Percentiles rank a stretch among this genome's conserved stretches.
phyloP scores from a whole-genome alignment of 306 rosid species.

The Coriaria nepalensis region DNA sequence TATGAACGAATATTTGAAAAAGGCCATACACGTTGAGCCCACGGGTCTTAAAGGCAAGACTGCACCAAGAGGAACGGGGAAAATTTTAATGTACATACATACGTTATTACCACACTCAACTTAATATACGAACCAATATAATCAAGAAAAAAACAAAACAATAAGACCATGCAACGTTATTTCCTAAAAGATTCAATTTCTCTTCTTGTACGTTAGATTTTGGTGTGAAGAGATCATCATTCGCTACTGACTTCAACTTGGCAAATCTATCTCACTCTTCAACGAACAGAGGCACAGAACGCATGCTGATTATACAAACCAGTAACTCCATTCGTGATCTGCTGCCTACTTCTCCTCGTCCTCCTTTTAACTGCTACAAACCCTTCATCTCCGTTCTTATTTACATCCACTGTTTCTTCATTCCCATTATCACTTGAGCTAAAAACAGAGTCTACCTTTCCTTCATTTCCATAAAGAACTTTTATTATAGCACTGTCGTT shows the following conservation, averaged over 20 bases:
- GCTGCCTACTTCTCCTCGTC: conserved; percentile 53
- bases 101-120: too few relatives aligned
- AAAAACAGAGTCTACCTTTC: conserved; percentile 20
- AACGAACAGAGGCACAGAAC: conserved; percentile 72
- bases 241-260: not conserved
- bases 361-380: conserved; percentile 54
- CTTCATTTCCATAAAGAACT: conserved; percentile 50
- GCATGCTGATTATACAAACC: conserved; percentile 69
- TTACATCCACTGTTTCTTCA: conserved; percentile 21
- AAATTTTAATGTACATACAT: too few relatives aligned
- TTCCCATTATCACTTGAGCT: conserved; percentile 22
- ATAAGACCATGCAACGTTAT: too few relatives aligned
- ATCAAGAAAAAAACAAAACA: too few relatives aligned
- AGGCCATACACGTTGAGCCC: too few relatives aligned
- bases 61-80: too few relatives aligned
- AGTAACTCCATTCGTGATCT: conserved; percentile 44
- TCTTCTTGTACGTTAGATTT: too few relatives aligned
- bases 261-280: conserved; percentile 16
- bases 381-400: conserved; percentile 53
- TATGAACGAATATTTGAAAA: too few relatives aligned
- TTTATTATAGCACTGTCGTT: conserved; percentile 74
- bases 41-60: too few relatives aligned
- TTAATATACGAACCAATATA: too few relatives aligned
- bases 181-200: too few relatives aligned
- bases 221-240: too few relatives aligned